phyloP scores from a whole-genome alignment of 2,329 filamentous ascomycete species.

The Scytalidium sp. region DNA sequence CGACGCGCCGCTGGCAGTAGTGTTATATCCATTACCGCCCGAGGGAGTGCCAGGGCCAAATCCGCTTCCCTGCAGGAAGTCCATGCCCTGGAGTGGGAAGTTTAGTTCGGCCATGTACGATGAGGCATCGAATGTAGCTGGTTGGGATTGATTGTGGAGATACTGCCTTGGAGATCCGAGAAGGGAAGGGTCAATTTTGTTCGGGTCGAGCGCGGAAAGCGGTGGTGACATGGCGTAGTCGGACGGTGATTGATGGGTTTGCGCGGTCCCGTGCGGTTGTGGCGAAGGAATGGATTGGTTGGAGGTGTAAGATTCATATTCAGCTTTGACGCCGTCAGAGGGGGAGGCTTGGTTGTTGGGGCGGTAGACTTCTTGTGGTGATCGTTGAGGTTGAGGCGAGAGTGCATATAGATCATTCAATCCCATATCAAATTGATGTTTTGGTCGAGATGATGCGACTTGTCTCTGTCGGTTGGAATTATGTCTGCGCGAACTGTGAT shows the following conservation, averaged over 20 bases:
- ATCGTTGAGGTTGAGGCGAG: slow-evolving; percentile 5
- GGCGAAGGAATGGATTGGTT: slow-evolving; percentile 2
- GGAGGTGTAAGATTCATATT: slow-evolving; percentile 12
- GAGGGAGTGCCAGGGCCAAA: not conserved
- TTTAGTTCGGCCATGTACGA: slow-evolving; percentile 13
- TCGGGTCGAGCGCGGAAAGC: slow-evolving; percentile 19
- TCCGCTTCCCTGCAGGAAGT: slow-evolving; percentile 17
- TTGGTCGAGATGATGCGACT: slow-evolving; percentile 15
- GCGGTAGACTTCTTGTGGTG: not conserved
- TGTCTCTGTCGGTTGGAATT: slow-evolving; percentile 14
- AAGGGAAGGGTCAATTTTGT: slow-evolving; percentile 24
- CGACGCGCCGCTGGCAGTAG: not conserved
- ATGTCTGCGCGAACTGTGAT: slow-evolving; percentile 1
- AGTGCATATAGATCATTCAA: slow-evolving; percentile 24
- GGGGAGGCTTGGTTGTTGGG: not conserved
- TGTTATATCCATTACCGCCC: slow-evolving; percentile 6
- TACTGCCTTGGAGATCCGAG: slow-evolving; percentile 15
- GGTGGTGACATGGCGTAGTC: slow-evolving; percentile 24
- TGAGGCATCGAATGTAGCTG: slow-evolving; percentile 6
- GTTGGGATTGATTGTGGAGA: slow-evolving; percentile 1
- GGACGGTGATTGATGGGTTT: slow-evolving; percentile 10
- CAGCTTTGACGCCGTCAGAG: slow-evolving; percentile 10
- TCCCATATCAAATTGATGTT: slow-evolving; percentile 29
- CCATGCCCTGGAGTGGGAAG: slow-evolving; percentile 22
- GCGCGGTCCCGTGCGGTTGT: slow-evolving; percentile 3